phyloP scores from a whole-genome alignment of 1,284 basidiomycete species.

The Volvariella volvacea region DNA sequence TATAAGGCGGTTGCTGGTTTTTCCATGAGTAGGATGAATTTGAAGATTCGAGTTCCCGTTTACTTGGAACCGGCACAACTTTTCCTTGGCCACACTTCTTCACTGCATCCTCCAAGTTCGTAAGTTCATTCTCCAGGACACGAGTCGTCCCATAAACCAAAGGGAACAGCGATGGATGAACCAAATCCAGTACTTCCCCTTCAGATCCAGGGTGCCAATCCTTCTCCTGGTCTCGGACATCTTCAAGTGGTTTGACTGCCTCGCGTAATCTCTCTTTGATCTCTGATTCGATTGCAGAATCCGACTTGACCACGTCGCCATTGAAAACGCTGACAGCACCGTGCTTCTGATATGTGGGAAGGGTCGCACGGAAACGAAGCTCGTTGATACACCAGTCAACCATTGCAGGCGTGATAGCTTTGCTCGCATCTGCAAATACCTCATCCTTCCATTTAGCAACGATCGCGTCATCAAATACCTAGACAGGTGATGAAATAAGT shows the following conservation, averaged over 20 bases:
- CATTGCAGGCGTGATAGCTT: constrained; percentile 15
- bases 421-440: constrained; percentile 3
- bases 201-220: constrained; percentile 11
- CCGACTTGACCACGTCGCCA: constrained; percentile 23
- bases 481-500: background rate
- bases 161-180: constrained; percentile 25
- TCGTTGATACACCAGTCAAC: constrained; percentile 17
- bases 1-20: constrained; percentile 6
- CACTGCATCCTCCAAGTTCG: constrained; percentile 15
- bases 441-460: constrained; percentile 14
- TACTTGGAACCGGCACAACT: constrained; percentile 5
- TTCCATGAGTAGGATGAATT: background rate
- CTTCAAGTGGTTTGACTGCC: constrained; percentile 7
- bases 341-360: constrained; percentile 8
- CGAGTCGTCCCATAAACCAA: constrained; percentile 25
- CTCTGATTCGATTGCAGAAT: constrained; percentile 13
- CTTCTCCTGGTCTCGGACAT: constrained; percentile 2
- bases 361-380: constrained; percentile 14
- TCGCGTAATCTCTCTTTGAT: constrained; percentile 10
- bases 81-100: constrained; percentile 14
- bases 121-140: constrained; percentile 11
- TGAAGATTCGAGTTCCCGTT: background rate
- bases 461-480: constrained; percentile 13
- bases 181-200: constrained; percentile 11
- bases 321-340: constrained; percentile 13